Percentiles rank a stretch among this genome's conserved stretches.
Conservation (phyloP, 1,139 yeast species). For the Suhomyces terraborum region DNA sequence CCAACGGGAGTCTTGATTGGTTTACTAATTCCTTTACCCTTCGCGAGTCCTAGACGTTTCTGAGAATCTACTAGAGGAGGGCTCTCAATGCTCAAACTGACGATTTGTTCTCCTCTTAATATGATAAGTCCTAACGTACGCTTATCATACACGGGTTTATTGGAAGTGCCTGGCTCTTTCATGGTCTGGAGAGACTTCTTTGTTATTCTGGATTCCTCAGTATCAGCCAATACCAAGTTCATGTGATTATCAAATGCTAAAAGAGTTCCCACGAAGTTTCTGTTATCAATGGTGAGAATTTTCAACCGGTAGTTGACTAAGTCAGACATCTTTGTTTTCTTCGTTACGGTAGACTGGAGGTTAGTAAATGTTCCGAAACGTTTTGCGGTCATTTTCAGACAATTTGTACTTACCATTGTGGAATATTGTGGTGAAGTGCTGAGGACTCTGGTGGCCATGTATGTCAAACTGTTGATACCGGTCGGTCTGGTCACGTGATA, state of each 20-base stretch:
- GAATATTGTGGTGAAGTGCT: not conserved
- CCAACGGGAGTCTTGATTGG: slow-evolving; percentile 36
- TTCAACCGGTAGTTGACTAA: slow-evolving; percentile 73
- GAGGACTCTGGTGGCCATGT: no score
- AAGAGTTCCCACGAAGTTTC: slow-evolving; percentile 76
- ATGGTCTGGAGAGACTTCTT: slow-evolving; percentile 54
- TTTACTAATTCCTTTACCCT: slow-evolving; percentile 49
- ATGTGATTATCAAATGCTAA: slow-evolving; percentile 88
- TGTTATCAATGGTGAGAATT: slow-evolving; percentile 71
- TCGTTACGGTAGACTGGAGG: slow-evolving; percentile 25
- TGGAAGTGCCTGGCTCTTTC: slow-evolving; percentile 35
- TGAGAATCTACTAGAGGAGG: slow-evolving; percentile 61
- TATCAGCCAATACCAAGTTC: slow-evolving; percentile 82
- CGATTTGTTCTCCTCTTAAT: slow-evolving; percentile 84
- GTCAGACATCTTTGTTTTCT: slow-evolving; percentile 62
- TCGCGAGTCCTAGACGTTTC: slow-evolving; percentile 42
- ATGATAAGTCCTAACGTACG: slow-evolving; percentile 79
- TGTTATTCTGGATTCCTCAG: slow-evolving; percentile 80
- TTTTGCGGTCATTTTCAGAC: not conserved
- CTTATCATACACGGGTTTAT: slow-evolving; percentile 45
- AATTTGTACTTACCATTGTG: slow-evolving; percentile 1
- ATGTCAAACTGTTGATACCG: slow-evolving; percentile 5
- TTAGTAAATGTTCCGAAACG: slow-evolving; percentile 4
- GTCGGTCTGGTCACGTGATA: not conserved
- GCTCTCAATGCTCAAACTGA: slow-evolving; percentile 81